A percentile compares a stretch with the other conserved stretches of the same genome.
Conservation (phyloP, 1,139 yeast genomes). For the Pneumocystis canis region DNA sequence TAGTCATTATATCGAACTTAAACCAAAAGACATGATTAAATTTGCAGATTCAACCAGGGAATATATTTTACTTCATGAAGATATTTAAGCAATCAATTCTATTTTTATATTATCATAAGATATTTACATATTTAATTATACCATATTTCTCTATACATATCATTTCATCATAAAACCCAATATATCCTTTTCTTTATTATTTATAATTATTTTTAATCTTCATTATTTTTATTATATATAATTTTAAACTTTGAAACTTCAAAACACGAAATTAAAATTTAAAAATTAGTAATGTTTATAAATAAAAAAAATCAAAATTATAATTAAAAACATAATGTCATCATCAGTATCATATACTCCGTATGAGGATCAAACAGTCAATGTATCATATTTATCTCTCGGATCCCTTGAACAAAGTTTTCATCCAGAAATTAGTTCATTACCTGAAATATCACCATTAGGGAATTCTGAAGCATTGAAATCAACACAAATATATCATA, state of each 20-base stretch:
- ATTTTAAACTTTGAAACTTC: neutral
- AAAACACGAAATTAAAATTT: neutral
- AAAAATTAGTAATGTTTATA: neutral
- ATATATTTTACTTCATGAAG: slow-evolving; percentile 20
- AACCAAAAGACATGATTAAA: slow-evolving; percentile 33
- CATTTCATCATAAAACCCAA: neutral
- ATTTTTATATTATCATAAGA: neutral
- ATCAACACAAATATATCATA: neutral
- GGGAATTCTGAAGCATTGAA: neutral
- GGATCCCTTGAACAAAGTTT: neutral
- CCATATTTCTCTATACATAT: neutral
- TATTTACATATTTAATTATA: neutral
- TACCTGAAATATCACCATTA: neutral
- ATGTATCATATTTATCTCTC: neutral
- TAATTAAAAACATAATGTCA: neutral
- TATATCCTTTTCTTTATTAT: neutral
- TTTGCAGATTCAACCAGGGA: slow-evolving; percentile 32
- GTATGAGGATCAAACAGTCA: neutral
- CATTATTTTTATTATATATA: neutral
- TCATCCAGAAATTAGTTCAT: neutral
- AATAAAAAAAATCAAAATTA: neutral
- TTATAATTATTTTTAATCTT: neutral
- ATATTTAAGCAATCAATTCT: neutral
- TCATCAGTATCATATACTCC: neutral
- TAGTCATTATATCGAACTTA: slow-evolving; percentile 35